These are phyloP conservation scores for Acrasis kona DNA, from an alignment of 78 protist genomes.

Conservation along the genomic window DNA sequence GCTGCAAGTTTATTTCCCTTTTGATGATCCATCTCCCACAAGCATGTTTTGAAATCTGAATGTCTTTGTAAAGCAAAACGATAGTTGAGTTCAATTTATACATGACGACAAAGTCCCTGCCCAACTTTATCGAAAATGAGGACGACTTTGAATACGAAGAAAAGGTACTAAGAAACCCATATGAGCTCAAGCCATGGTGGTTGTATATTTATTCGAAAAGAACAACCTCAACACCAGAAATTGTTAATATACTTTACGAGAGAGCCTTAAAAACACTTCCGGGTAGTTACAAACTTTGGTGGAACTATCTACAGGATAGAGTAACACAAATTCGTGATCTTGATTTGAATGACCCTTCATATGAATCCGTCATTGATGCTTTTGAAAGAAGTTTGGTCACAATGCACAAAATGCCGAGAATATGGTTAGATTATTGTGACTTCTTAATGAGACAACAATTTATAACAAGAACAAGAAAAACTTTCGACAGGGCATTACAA, in stretches of 20 bases:
- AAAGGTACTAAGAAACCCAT: not conserved
- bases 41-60: too few species aligned
- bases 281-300: conserved; percentile 87
- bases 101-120: too few species aligned
- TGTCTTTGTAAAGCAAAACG: too few species aligned
- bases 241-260: conserved; percentile 61
- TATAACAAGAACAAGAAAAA: conserved; percentile 71
- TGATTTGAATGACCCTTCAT: conserved; percentile 34
- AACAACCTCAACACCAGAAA: conserved; percentile 6
- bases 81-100: too few species aligned
- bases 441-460: conserved; percentile 56
- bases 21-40: too few species aligned
- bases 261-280: conserved; percentile 76
- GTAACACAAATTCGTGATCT: not conserved
- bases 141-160: not conserved
- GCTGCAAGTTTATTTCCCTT: too few species aligned
- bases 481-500: conserved; percentile 87
- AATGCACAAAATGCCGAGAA: conserved; percentile 97
- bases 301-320: conserved; percentile 41
- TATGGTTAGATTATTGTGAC: conserved; percentile 89
- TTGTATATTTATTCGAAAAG: not conserved
- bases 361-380: conserved; percentile 43
- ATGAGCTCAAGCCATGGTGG: not conserved
- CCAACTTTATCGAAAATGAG: not conserved
- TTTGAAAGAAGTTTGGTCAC: conserved; percentile 80